Conservation (phyloP, 1,284 basidiomycete species). For the Pholiota adiposa region DNA sequence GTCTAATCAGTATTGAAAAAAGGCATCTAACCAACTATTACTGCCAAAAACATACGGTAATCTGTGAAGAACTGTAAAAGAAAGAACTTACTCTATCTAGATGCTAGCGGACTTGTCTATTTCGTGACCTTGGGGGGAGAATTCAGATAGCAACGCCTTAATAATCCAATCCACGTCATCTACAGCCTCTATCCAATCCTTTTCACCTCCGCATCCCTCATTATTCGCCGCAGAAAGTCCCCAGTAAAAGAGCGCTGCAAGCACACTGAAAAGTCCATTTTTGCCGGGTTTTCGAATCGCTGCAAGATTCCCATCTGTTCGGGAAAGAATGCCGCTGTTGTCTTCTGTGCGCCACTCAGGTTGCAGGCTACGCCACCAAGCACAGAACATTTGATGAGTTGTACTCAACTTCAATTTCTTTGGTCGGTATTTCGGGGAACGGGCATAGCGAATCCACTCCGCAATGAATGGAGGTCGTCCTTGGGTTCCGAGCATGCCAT, state of each 20-base stretch:
- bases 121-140: not conserved
- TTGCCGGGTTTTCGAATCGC: not conserved
- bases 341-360: not conserved
- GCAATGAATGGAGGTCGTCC: not conserved
- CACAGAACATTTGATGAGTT: not conserved
- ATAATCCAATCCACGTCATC: not conserved
- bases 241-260: not conserved
- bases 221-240: not conserved
- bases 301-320: not conserved
- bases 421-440: not conserved
- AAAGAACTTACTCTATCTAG: no score
- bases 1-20: no score
- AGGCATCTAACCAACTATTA: no score
- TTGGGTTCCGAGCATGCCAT: not conserved
- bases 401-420: not conserved
- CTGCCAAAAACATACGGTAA: no score
- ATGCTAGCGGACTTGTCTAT: not conserved
- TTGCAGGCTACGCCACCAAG: not conserved
- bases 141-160: not conserved
- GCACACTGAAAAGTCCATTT: not conserved
- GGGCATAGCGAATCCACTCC: not conserved
- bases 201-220: not conserved
- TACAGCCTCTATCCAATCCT: not conserved
- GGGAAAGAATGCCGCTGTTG: not conserved
- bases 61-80: not conserved